Percentiles rank a stretch among this genome's conserved stretches.
phyloP scores from a whole-genome alignment of 768 basidiomycete species.

The Panellus pusillus region DNA sequence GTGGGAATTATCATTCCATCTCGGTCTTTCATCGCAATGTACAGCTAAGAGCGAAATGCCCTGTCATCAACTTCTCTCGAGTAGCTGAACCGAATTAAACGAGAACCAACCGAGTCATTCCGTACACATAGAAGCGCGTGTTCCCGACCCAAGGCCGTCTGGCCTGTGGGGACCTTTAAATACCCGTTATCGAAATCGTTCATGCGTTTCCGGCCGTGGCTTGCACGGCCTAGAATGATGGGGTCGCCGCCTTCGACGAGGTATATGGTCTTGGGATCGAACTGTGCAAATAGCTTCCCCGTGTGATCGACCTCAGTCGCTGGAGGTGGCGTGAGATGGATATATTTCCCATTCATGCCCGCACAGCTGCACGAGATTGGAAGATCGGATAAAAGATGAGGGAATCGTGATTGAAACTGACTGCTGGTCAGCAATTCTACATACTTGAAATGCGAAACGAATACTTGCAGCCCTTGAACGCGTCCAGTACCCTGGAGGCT shows the following conservation, averaged over 20 bases:
- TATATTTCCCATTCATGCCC: conserved; percentile 11
- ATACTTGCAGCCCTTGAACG: too few species aligned
- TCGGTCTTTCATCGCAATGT: conserved; percentile 19
- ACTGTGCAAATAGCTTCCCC: conserved; percentile 10
- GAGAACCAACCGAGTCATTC: conserved; percentile 5
- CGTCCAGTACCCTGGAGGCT: too few species aligned
- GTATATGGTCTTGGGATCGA: conserved; percentile 17
- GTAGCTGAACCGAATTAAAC: background rate
- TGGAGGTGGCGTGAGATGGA: conserved; percentile 15
- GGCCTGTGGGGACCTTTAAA: conserved; percentile 13
- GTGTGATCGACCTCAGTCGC: background rate
- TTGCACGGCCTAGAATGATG: conserved; percentile 10
- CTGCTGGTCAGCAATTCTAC: too few species aligned
- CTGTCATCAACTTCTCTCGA: background rate
- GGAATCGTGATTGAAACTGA: background rate
- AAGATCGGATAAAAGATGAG: background rate
- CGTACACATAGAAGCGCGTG: conserved; percentile 19
- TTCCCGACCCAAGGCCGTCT: conserved; percentile 14
- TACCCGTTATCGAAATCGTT: conserved; percentile 20
- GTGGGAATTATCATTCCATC: conserved; percentile 14
- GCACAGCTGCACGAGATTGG: background rate
- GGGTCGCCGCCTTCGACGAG: conserved; percentile 15
- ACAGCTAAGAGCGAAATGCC: conserved; percentile 6
- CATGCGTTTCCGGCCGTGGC: background rate
- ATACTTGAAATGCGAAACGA: too few species aligned